These are phyloP conservation scores for Tarenaya hassleriana DNA, from an alignment of 345 rosid genomes.

Conservation along the genomic window DNA sequence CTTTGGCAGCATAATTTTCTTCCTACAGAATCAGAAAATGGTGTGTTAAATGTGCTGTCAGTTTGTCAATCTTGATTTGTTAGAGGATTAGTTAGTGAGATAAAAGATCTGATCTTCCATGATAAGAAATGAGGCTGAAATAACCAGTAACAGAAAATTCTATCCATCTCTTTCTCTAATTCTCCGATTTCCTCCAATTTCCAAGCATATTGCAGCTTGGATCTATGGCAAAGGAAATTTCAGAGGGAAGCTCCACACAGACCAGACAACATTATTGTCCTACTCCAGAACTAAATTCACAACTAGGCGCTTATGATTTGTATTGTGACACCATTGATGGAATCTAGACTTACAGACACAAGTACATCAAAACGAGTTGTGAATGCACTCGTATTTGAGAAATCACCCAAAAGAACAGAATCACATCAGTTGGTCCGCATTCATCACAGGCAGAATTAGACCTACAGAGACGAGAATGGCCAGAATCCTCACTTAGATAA, in stretches of 20 bases:
- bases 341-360: not conserved
- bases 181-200: too few relatives aligned
- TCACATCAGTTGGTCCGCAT: not conserved
- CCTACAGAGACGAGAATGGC: not conserved
- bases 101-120: too few relatives aligned
- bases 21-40: slow-evolving; percentile 30
- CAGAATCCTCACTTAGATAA: not conserved
- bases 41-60: too few relatives aligned
- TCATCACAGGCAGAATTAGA: not conserved
- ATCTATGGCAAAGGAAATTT: slow-evolving; percentile 9
- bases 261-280: not conserved
- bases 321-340: slow-evolving; percentile 3
- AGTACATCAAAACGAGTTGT: not conserved
- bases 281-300: not conserved
- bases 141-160: too few relatives aligned
- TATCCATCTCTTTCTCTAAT: too few relatives aligned
- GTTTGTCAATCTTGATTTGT: too few relatives aligned
- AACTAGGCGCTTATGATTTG: not conserved
- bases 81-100: too few relatives aligned
- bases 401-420: slow-evolving; percentile 2
- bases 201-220: too few relatives aligned
- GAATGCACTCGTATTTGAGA: not conserved
- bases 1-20: slow-evolving; percentile 34
- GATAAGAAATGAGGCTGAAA: too few relatives aligned
- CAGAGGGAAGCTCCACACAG: not conserved